Base-by-base conservation (phyloP, 1,284 basidiomycete genomes). In the Phenoliferia sp. region DNA sequence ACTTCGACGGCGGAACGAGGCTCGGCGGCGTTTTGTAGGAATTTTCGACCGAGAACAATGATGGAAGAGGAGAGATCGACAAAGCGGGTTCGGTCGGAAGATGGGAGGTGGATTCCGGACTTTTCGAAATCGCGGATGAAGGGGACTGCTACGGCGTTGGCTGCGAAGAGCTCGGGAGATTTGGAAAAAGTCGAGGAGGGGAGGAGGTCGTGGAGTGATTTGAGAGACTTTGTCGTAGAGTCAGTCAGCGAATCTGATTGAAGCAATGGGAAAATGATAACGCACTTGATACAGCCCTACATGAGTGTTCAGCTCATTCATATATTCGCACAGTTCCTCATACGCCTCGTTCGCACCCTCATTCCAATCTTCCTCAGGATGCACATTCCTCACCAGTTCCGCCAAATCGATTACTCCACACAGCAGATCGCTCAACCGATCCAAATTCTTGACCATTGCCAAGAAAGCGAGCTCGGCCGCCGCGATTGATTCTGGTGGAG, bases 101-200 rank as follows among this genome's bases (percentile, higher is more conserved):
- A 86, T 10, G 93, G 89, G 5, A 98, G 84, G 77, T 95, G 86
- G 73, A 99, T 96, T 0, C 93, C 95, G 9, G 93, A 96, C 79
- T 94, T 95, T 78, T 97, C 92, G 80, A 99, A 99, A 82, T 99
- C 96, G 61, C 90, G 86, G 84, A 93, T 88, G 80, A 98, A 98
- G 70, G 95, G 94, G 29, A 90, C 83, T 26, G 95, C 94, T 2
- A 96, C 74, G 54, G 73, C 71, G 61, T 73, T 71, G 3, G 75
- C 74, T 28, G 74, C 68, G 48, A 73, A 75, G 31, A 76, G 74
- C 6, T 63, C 64, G 26, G 74, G 73, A 9, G 69, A 70, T 39
- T 71, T 74, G 7, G 54, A 28, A 15, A 70, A 68, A 3, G 73
- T 70, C 17, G 64, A 62, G 6, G 62, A 22, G 6, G 72, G 72